Evolutionary conservation across 129 eudicot genomes (phyloP).

Genomic region (Deinandra increscens): DNA sequence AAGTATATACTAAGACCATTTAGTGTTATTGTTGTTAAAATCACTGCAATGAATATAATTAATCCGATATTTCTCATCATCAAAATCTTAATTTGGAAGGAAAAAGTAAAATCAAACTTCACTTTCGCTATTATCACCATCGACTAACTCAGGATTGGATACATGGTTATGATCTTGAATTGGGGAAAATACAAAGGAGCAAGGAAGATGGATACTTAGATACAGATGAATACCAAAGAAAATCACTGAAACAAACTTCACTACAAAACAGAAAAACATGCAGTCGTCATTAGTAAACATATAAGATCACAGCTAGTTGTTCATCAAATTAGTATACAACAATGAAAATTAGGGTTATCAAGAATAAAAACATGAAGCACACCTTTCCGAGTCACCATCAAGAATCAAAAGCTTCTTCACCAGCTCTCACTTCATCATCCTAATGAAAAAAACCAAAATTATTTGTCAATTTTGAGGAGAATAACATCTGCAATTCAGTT

Average conservation of each 20-base stretch:
- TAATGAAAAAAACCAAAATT: too few relatives aligned
- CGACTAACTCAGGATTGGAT: constrained; percentile 23
- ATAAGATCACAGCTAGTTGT: constrained; percentile 3
- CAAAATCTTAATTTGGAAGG: background rate
- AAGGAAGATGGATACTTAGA: constrained; percentile 69
- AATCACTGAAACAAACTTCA: constrained; percentile 75
- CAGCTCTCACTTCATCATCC: too few relatives aligned
- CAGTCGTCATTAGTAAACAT: background rate
- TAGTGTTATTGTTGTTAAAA: too few relatives aligned
- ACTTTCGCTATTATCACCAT: constrained; percentile 41
- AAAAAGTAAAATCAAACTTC: constrained; percentile 9
- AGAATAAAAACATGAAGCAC: too few relatives aligned
- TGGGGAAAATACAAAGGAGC: constrained; percentile 57
- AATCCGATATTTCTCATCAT: constrained; percentile 8
- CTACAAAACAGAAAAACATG: constrained; percentile 41
- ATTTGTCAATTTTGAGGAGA: too few relatives aligned
- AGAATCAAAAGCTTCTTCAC: too few relatives aligned
- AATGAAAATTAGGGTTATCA: too few relatives aligned
- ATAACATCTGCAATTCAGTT: too few relatives aligned
- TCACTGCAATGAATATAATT: background rate
- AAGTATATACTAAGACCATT: too few relatives aligned
- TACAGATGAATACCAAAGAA: constrained; percentile 69
- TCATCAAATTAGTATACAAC: too few relatives aligned
- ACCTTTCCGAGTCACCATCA: too few relatives aligned
- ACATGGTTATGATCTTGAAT: constrained; percentile 31